phyloP scores from a whole-genome alignment of 345 rosid genomes.

The Arabidopsis arenosa region DNA sequence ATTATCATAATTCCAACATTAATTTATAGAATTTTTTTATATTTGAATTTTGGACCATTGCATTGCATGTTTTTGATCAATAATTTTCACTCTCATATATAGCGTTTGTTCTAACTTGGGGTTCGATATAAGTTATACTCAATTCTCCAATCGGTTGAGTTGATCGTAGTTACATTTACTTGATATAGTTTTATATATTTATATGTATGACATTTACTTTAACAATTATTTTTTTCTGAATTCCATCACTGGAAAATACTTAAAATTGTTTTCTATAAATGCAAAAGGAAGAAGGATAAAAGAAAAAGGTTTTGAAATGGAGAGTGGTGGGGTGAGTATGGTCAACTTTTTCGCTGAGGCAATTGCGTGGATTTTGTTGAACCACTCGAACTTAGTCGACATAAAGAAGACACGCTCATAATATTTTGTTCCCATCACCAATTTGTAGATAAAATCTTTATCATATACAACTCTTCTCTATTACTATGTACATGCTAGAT shows the following conservation, averaged over 20 bases:
- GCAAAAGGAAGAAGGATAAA: slow-evolving; percentile 22
- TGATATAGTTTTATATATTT: neutral
- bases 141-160: neutral
- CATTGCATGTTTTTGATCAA: neutral
- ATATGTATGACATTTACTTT: neutral
- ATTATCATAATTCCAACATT: no score
- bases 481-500: slow-evolving; percentile 16
- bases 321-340: slow-evolving; percentile 38
- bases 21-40: no score
- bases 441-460: slow-evolving; percentile 21
- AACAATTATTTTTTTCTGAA: neutral
- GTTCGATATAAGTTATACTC: neutral
- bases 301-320: slow-evolving; percentile 30
- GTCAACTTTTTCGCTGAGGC: slow-evolving; percentile 37
- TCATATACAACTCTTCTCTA: neutral
- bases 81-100: neutral
- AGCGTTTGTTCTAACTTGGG: neutral
- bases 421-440: slow-evolving; percentile 37
- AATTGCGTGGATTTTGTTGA: slow-evolving; percentile 40
- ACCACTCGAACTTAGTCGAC: slow-evolving; percentile 33
- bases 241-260: neutral
- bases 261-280: neutral
- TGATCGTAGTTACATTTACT: neutral
- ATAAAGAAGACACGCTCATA: slow-evolving; percentile 17
- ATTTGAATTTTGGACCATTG: neutral